A percentile compares a stretch with the other conserved stretches of the same genome.
These are phyloP conservation scores for Botrytis hyacinthi DNA, from an alignment of 2,329 filamentous ascomycete genomes.

Conservation along the genomic window DNA sequence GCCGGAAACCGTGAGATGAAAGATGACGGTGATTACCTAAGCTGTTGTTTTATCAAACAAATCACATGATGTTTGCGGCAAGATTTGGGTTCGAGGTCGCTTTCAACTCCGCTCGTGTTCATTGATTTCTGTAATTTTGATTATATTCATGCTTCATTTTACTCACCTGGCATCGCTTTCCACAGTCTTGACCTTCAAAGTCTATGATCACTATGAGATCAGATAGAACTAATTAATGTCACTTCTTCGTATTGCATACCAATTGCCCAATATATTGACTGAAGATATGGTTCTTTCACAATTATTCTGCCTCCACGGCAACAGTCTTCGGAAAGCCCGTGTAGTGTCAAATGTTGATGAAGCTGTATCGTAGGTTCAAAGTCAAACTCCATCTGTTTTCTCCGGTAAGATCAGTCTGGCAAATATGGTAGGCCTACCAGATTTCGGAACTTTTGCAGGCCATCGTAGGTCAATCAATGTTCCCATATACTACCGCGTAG, in stretches of 20 bases:
- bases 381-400: not conserved
- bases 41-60: not conserved
- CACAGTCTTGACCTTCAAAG: not conserved
- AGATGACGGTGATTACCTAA: constrained; percentile 20
- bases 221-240: not conserved
- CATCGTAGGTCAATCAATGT: not conserved
- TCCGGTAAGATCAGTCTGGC: not conserved
- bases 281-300: not conserved
- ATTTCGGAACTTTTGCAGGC: not conserved
- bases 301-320: not conserved
- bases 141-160: not conserved
- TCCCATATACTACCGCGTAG: not conserved
- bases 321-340: not conserved
- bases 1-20: not conserved
- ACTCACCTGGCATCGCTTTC: not conserved
- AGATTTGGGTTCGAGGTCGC: not conserved
- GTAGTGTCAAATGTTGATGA: not conserved
- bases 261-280: not conserved
- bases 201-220: not conserved
- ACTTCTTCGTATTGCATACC: not conserved
- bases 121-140: not conserved
- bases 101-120: not conserved
- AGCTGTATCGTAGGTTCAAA: not conserved
- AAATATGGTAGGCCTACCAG: not conserved
- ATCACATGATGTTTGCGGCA: constrained; percentile 10